A percentile compares a stretch with the other conserved stretches of the same genome.
These are phyloP conservation scores for Mortierella polycephala DNA, from an alignment of 371 early-diverging fungal genomes.

Conservation along the genomic window DNA sequence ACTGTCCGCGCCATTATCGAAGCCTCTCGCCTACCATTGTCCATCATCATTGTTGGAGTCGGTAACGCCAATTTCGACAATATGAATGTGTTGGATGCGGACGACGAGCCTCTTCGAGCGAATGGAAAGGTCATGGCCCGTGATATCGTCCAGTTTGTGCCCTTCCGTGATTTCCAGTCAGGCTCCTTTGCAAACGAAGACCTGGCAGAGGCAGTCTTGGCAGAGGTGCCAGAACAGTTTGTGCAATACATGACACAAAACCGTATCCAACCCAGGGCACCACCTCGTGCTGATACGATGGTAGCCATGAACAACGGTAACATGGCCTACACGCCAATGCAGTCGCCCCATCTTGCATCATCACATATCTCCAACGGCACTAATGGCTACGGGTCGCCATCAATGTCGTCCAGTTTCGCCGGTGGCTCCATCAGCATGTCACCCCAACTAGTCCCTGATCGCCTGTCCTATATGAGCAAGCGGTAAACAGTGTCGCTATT, in stretches of 20 bases:
- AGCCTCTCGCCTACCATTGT: conserved; percentile 60
- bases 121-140: conserved; percentile 50
- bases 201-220: conserved; percentile 55
- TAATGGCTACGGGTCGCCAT: conserved; percentile 1
- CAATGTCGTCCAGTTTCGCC: not conserved
- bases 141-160: conserved; percentile 69
- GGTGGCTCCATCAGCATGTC: not conserved
- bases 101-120: conserved; percentile 50
- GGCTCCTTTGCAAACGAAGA: conserved; percentile 30
- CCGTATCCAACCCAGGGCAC: conserved; percentile 28
- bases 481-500: not conserved
- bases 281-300: conserved; percentile 37
- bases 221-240: conserved; percentile 58
- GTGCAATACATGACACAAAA: conserved; percentile 43
- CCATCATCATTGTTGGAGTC: conserved; percentile 71
- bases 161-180: conserved; percentile 55
- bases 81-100: conserved; percentile 63
- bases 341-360: not conserved
- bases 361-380: not conserved
- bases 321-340: not conserved
- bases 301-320: conserved; percentile 45
- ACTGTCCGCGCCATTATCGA: conserved; percentile 60
- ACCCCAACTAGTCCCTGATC: conserved; percentile 5
- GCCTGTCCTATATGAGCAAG: conserved; percentile 5
- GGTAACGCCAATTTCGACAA: conserved; percentile 58